Percentiles rank a stretch among this genome's conserved stretches.
phyloP scores from a whole-genome alignment of 345 rosid genomes.

The Eucalyptus leucophloia region DNA sequence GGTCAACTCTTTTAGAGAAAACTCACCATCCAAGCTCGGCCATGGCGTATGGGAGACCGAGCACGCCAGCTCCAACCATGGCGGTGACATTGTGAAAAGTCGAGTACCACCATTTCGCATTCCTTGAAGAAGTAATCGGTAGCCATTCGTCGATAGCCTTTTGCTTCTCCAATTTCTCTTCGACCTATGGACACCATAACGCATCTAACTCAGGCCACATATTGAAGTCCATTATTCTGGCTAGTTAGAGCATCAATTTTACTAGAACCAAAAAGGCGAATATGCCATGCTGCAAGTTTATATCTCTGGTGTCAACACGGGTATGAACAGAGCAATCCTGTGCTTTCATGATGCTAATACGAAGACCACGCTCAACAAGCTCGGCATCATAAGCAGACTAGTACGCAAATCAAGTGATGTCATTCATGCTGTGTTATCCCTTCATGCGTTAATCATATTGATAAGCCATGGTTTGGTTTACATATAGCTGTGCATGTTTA shows the following conservation, averaged over 20 bases:
- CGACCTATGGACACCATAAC: background rate
- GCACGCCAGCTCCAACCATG: conserved; percentile 90
- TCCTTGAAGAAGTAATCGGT: conserved; percentile 62
- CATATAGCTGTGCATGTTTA: background rate
- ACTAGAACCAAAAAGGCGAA: background rate
- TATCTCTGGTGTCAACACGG: background rate
- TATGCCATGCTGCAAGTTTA: background rate
- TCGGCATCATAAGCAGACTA: background rate
- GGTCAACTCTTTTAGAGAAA: background rate
- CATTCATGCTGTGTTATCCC: background rate
- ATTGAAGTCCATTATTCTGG: background rate
- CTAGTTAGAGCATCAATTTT: background rate
- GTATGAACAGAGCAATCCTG: background rate
- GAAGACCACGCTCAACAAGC: background rate
- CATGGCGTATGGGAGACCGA: conserved; percentile 78
- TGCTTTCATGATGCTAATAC: background rate
- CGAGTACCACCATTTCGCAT: conserved; percentile 91
- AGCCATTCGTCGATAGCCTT: conserved; percentile 70
- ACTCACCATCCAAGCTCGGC: conserved; percentile 67
- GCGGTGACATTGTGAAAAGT: conserved; percentile 90
- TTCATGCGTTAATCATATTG: background rate
- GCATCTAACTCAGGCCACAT: background rate
- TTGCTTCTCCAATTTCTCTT: conserved; percentile 22
- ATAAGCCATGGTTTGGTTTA: background rate
- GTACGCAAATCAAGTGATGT: background rate